Percentiles rank a stretch among this genome's conserved stretches.
phyloP scores from a whole-genome alignment of 371 early-diverging fungal species.

The Entomophthora muscae region DNA sequence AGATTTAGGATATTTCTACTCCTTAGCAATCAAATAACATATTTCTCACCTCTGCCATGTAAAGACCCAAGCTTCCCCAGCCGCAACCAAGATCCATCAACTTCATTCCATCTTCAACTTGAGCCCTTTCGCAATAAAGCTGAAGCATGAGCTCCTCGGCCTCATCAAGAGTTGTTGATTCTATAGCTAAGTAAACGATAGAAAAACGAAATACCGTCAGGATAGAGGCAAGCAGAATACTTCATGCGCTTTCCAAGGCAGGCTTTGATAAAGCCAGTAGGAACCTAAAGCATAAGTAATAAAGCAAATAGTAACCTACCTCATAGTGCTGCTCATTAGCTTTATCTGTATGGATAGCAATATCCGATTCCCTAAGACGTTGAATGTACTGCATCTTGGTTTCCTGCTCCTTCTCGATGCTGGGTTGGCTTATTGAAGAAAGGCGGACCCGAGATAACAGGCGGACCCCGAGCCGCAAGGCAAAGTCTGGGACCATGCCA shows the following conservation, averaged over 20 bases:
- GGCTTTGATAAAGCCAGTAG: constrained; percentile 17
- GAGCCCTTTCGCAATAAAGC: constrained; percentile 25
- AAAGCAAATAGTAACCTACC: constrained; percentile 13
- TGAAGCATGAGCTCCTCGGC: constrained; percentile 40
- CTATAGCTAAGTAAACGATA: not conserved
- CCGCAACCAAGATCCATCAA: constrained; percentile 42
- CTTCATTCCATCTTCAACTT: constrained; percentile 25
- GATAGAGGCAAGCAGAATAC: constrained; percentile 34
- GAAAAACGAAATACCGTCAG: constrained; percentile 14
- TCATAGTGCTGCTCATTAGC: constrained; percentile 47
- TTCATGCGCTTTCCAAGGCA: constrained; percentile 30
- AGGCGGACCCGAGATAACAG: constrained; percentile 15
- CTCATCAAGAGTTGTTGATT: constrained; percentile 17
- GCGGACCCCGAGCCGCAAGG: constrained; percentile 21
- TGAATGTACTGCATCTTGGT: constrained; percentile 16
- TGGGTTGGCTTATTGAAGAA: constrained; percentile 8
- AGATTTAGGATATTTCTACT: constrained; percentile 24
- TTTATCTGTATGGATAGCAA: constrained; percentile 31
- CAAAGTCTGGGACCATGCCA: constrained; percentile 26
- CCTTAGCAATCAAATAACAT: not conserved
- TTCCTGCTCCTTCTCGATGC: constrained; percentile 6
- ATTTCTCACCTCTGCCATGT: constrained; percentile 20
- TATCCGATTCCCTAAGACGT: constrained; percentile 14
- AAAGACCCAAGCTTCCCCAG: constrained; percentile 31
- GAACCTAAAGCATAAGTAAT: constrained; percentile 11